Evolutionary conservation across 495 filamentous ascomycete species (phyloP), one percentile per base, ranked within the genome.

Genomic region (Peziza echinospora): DNA sequence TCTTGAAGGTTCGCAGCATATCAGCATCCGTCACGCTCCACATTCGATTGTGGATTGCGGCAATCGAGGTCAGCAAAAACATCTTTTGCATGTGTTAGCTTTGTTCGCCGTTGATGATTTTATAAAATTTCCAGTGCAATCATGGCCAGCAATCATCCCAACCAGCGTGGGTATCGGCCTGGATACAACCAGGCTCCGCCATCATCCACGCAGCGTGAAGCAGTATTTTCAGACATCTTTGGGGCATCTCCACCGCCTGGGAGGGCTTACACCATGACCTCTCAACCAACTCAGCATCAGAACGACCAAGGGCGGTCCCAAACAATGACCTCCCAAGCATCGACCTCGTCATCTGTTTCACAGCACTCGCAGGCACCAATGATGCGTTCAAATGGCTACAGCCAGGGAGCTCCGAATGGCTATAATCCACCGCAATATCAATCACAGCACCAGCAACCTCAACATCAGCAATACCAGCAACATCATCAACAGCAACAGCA

Each of bases 201-300:
- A 21, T 46, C 52, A n/a, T 46, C 26, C 62, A 66, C 52, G 55
- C 82, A 91, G 63, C 77, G 89, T 64, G 87, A 97, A 71, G 84
- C 82, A 56, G 89, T 86, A 26, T 97, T 91, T 63, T 82, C 81
- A 47, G 83, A 85, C 64, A 99, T 99, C 54, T 99, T 99, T 57
- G 89, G 89, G 51, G 75, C 76, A 57, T 73, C 81, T 43, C 83
- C 81, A 13, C 30, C 30, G 28, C 82, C 82, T 41, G 87, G 89
- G 45, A 77, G 84, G 52, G 85, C 84, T 41, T 83, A 84, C 49
- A 85, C 81, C 5, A 84, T 85, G 80, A 82, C 72, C 46, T 81
- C 80, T 19, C 72, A 82, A 49, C 65, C 76, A 24, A 60, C 65
- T 50, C 30, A 37, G 30, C 70, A 71, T 43, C 62, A 64, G 24